These are phyloP conservation scores for Seiridium cupressi DNA, from an alignment of 2,329 filamentous ascomycete genomes.

Conservation along the genomic window DNA sequence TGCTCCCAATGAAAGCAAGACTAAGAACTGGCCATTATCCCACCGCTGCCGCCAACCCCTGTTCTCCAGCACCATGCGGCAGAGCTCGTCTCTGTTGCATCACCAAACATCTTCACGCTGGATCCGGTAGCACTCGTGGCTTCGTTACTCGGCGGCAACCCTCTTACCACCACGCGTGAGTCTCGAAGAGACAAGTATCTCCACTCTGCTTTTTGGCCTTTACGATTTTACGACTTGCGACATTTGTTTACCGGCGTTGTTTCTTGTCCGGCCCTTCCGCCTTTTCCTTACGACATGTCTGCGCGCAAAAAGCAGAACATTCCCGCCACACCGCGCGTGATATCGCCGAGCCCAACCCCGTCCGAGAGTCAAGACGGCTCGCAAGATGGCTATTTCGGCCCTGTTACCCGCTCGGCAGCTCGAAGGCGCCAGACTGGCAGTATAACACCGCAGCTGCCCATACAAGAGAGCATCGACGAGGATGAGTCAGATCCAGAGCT, in stretches of 20 bases:
- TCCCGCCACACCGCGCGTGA: slow-evolving; percentile 81
- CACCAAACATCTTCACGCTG: slow-evolving; percentile 48
- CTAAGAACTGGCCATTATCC: not conserved
- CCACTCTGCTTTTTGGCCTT: slow-evolving; percentile 44
- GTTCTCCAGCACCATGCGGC: slow-evolving; percentile 47
- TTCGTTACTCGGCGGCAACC: slow-evolving; percentile 29
- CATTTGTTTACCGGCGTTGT: slow-evolving; percentile 57
- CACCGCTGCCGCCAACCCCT: slow-evolving; percentile 1
- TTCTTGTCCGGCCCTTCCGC: slow-evolving; percentile 54
- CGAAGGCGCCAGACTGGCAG: slow-evolving; percentile 48
- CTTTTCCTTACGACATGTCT: slow-evolving; percentile 56
- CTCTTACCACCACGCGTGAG: slow-evolving; percentile 29
- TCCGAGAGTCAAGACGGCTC: slow-evolving; percentile 52
- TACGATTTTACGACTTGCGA: slow-evolving; percentile 44
- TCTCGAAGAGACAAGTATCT: slow-evolving; percentile 53
- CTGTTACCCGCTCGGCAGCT: slow-evolving; percentile 73
- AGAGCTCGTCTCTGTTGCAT: slow-evolving; percentile 57
- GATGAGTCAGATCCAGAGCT: slow-evolving; percentile 46
- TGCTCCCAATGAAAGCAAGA: not conserved
- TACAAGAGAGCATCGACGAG: slow-evolving; percentile 57
- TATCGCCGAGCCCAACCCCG: slow-evolving; percentile 80
- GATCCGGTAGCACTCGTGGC: slow-evolving; percentile 49
- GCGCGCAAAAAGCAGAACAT: slow-evolving; percentile 52
- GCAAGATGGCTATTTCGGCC: slow-evolving; percentile 66
- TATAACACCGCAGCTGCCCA: slow-evolving; percentile 51